Base-by-base conservation (phyloP, 192 early-diverging fungal genomes). In the Haplosporangium gracile region DNA sequence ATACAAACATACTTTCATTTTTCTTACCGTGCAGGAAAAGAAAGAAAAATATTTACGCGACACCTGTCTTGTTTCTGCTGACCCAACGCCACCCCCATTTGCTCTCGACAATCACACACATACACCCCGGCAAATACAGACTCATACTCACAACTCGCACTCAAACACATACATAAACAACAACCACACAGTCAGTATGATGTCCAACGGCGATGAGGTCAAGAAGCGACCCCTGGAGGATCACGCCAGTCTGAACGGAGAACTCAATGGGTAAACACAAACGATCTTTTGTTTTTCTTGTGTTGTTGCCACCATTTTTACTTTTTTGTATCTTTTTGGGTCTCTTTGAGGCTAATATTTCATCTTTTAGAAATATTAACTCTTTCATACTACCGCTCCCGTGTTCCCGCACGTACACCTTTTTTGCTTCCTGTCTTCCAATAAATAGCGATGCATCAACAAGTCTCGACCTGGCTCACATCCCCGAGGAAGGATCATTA, bases 221-320 rank as follows among this genome's bases (percentile, higher is more conserved):
- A 86, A 86, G 65, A 86, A 86, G 75, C 69, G 84, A 69, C 84
- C 84, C 40, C 42, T 81, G 34, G 84, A 86, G 45, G 84, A 86
- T 34, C 34, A 74, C 38, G 60, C 26, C 11, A 65, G 42, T 60
- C 77, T 77, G 71, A 70, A 63, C 63, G 74, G 68, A 45, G 74
- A 74, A 57, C 73, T 76, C 60, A 75, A 82, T 70, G 75, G 81
- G 70, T 76, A 77, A 77, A 51, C 49, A 51, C 5, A 51, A 43
- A 32, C 38, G 60, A 29, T 51, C 29, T 72, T 9, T 77, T 51
- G 29, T 77, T 68, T n/a, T 45, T 76, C 20, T 68, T 45, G 22
- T 63, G 42, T 43, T 36, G 34, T 68, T 45, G 75, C 75, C 60
- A 68, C 36, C 38, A 51, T 55, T 74, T 49, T 45, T 32, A 39